Percentiles rank a stretch among this genome's conserved stretches.
Evolutionary conservation across 768 basidiomycete genomes (phyloP).

Genomic region (Kwoniella newhampshirensis): DNA sequence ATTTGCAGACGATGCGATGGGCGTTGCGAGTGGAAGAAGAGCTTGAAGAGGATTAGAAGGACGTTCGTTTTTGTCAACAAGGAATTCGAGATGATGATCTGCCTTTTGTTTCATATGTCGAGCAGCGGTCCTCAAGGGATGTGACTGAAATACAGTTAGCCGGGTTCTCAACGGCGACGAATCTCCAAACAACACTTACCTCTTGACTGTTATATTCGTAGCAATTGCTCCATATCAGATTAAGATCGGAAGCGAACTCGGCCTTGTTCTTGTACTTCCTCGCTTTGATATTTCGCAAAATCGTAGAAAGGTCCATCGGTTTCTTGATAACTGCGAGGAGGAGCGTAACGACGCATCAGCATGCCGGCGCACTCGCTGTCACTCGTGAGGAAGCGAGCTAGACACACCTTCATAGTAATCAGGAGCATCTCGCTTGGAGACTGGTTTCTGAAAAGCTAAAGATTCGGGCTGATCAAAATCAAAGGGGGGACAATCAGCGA

Average conservation of each 20-base stretch:
- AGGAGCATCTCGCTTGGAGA: conserved; percentile 81
- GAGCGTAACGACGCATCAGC: conserved; percentile 12
- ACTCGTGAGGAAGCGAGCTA: neutral
- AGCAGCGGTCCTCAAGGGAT: conserved; percentile 81
- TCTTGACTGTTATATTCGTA: conserved; percentile 85
- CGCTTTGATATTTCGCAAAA: conserved; percentile 88
- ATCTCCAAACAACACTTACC: conserved; percentile 59
- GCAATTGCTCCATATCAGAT: conserved; percentile 97
- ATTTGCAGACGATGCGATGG: conserved; percentile 7
- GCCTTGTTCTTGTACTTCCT: conserved; percentile 90
- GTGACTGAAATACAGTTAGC: conserved; percentile 61
- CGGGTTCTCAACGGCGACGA: neutral
- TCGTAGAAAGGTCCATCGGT: conserved; percentile 93
- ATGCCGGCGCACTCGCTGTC: neutral
- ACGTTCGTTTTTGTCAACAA: conserved; percentile 78
- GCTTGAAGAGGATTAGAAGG: conserved; percentile 7
- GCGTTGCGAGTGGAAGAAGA: conserved; percentile 14
- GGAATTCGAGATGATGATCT: conserved; percentile 77
- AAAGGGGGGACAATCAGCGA: conserved; percentile 51
- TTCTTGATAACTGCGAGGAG: conserved; percentile 73
- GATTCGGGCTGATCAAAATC: conserved; percentile 68
- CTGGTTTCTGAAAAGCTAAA: conserved; percentile 89
- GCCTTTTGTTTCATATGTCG: conserved; percentile 78
- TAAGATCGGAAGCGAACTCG: conserved; percentile 89
- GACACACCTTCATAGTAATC: conserved; percentile 87